Base-by-base conservation (phyloP, 257 asterid genomes). In the Solanum pennellii region DNA sequence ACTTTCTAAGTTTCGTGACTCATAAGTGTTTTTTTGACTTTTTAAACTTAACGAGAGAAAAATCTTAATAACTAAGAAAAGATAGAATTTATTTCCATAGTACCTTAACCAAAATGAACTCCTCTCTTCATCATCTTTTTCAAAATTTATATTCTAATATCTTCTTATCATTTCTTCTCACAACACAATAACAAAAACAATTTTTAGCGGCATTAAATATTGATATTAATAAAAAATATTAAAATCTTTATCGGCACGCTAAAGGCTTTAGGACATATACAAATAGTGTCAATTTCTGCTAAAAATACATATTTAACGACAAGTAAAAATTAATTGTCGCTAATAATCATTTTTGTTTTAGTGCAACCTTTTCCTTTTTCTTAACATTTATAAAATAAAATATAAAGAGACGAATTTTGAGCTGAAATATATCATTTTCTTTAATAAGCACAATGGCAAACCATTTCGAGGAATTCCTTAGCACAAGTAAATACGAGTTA, bases 121-220 rank as follows among this genome's bases (percentile, higher is more conserved):
- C 27, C 3, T 56, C 29, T n/a, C 69, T 60, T 23, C 29, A 9
- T 60, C 15, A 60, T 60, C 69, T 23, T 20, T 59, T 59, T 2
- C 68, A 21, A 59, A 59, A 59, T 59, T 59, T 59, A 59, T 59
- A 59, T 59, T 59, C 7, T n/a, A 60, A 23, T 60, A 60, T 60
- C 0, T 9, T 23, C 25, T 23, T 60, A n/a, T 60, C 29, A 60
- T 23, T 60, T 23, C 14, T 16, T 23, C 3, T 21, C 68, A 60
- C 29, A 0, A 1, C 5, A 4, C 0, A 3, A 4, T 0, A 33
- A 4, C 0, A 33, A 33, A 33, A 33, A 0, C 0, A 33, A 33
- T 1, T 33, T 33, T 33, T 33, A 33, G 0, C 35, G 35, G 1
- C 5, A 33, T 33, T 33, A 33, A 3, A 33, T 33, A 33, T 4